A percentile compares a stretch with the other conserved stretches of the same genome.
Evolutionary conservation across 805 yeast species (phyloP).

Genomic region (Wickerhamiella qilinensis): DNA sequence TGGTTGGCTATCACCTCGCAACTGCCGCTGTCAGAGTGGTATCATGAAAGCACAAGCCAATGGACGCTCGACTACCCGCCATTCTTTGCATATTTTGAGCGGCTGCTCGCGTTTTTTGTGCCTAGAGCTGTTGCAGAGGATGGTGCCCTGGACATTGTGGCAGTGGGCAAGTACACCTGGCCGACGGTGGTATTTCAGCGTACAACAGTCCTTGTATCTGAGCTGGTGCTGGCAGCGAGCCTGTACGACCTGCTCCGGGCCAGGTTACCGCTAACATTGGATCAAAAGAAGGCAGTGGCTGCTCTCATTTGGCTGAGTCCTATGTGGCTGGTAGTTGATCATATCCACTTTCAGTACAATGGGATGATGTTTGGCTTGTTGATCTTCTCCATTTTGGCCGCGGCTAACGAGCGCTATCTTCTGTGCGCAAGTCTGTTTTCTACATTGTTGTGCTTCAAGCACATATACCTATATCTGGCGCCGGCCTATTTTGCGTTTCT

Average conservation of each 20-base stretch:
- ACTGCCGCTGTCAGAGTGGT: conserved; percentile 70
- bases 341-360: conserved; percentile 93
- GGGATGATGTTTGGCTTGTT: conserved; percentile 83
- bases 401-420: conserved; percentile 40
- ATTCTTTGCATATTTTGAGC: conserved; percentile 90
- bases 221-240: conserved; percentile 49
- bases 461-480: conserved; percentile 80
- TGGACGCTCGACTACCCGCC: conserved; percentile 99
- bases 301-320: conserved; percentile 77
- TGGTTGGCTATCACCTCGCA: conserved; percentile 85
- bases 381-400: conserved; percentile 56
- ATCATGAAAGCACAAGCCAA: conserved; percentile 57
- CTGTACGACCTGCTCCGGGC: conserved; percentile 40
- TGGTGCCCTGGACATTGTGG: conserved; percentile 61
- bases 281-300: conserved; percentile 44
- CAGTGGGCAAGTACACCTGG: conserved; percentile 49
- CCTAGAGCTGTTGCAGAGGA: conserved; percentile 48
- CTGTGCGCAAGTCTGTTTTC: conserved; percentile 49
- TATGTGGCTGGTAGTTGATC: conserved; percentile 79
- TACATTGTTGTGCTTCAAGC: conserved; percentile 76
- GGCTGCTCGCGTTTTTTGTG: conserved; percentile 54
- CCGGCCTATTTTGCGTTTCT: conserved; percentile 82
- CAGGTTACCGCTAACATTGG: conserved; percentile 3
- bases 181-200: conserved; percentile 79
- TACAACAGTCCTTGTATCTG: conserved; percentile 61